Conservation (phyloP, 75 land plant species). For the Sequoiadendron giganteum region DNA sequence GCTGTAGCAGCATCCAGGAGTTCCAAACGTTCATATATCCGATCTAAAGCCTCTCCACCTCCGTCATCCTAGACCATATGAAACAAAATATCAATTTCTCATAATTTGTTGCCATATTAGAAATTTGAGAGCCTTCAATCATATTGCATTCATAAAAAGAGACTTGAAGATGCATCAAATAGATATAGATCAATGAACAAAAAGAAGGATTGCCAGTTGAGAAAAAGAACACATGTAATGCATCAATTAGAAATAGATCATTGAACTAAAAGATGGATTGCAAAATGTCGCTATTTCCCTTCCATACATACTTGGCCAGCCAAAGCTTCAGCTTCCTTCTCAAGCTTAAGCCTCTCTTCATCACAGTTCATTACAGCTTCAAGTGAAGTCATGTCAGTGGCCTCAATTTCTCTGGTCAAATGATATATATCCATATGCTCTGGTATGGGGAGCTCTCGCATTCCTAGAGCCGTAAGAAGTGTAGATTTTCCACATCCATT, state of each 20-base stretch:
- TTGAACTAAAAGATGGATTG: not conserved
- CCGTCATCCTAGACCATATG: slow-evolving; percentile 65
- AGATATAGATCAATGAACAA: not conserved
- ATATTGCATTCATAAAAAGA: not conserved
- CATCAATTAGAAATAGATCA: not conserved
- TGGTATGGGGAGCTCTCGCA: slow-evolving; percentile 83
- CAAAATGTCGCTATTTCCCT: not conserved
- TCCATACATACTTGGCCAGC: slow-evolving; percentile 47
- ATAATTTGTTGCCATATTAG: not conserved
- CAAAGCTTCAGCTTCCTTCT: slow-evolving; percentile 77
- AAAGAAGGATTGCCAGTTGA: not conserved
- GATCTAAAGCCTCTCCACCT: slow-evolving; percentile 72
- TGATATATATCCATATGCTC: slow-evolving; percentile 96
- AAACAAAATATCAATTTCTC: not conserved
- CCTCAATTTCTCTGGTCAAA: slow-evolving; percentile 83
- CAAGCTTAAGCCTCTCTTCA: slow-evolving; percentile 77
- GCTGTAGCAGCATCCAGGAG: slow-evolving; percentile 94
- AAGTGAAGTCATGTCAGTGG: slow-evolving; percentile 86
- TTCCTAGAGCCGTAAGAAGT: slow-evolving; percentile 71
- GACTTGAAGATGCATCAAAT: not conserved
- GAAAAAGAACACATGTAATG: not conserved
- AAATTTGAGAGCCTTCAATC: not conserved
- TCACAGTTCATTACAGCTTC: slow-evolving; percentile 80
- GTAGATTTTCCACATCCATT: slow-evolving; percentile 98
- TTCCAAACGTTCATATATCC: slow-evolving; percentile 83